These are phyloP conservation scores for Podospora comata DNA, from an alignment of 495 filamentous ascomycete genomes.

Conservation along the genomic window DNA sequence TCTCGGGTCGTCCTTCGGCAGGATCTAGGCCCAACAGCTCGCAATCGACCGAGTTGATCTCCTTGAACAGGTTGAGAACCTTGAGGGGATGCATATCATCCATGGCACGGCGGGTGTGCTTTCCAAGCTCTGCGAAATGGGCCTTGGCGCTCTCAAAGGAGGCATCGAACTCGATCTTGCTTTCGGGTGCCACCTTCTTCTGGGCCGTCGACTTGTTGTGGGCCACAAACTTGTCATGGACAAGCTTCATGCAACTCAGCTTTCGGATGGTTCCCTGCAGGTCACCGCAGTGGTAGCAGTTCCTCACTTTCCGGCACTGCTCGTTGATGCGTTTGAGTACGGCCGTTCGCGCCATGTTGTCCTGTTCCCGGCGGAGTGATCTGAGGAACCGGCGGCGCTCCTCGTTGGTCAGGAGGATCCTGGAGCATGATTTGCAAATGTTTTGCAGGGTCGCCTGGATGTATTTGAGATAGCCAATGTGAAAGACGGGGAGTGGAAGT, in stretches of 20 bases:
- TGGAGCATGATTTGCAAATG: constrained; percentile 86
- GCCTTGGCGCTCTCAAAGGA: constrained; percentile 76
- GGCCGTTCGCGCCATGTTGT: constrained; percentile 73
- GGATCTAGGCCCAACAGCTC: constrained; percentile 88
- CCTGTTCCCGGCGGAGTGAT: constrained; percentile 76
- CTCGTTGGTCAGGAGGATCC: constrained; percentile 71
- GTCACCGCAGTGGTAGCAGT: constrained; percentile 69
- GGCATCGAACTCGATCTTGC: constrained; percentile 76
- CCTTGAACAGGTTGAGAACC: constrained; percentile 85
- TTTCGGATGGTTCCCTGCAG: constrained; percentile 90
- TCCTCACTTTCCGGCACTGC: constrained; percentile 78
- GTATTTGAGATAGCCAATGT: constrained; percentile 91
- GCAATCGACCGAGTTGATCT: constrained; percentile 79
- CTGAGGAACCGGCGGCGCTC: constrained; percentile 70
- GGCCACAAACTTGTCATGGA: constrained; percentile 86
- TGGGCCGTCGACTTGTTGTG: constrained; percentile 82
- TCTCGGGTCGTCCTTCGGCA: constrained; percentile 82
- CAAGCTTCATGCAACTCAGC: constrained; percentile 79
- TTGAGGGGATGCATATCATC: constrained; percentile 90
- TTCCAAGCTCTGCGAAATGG: constrained; percentile 76
- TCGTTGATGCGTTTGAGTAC: constrained; percentile 85
- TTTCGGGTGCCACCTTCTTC: constrained; percentile 73
- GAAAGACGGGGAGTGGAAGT: constrained; percentile 85
- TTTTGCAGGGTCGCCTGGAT: constrained; percentile 84
- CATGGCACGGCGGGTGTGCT: constrained; percentile 82